Evolutionary conservation across 139 green algal genomes (phyloP).

Genomic region (Chlorella sorokiniana): DNA sequence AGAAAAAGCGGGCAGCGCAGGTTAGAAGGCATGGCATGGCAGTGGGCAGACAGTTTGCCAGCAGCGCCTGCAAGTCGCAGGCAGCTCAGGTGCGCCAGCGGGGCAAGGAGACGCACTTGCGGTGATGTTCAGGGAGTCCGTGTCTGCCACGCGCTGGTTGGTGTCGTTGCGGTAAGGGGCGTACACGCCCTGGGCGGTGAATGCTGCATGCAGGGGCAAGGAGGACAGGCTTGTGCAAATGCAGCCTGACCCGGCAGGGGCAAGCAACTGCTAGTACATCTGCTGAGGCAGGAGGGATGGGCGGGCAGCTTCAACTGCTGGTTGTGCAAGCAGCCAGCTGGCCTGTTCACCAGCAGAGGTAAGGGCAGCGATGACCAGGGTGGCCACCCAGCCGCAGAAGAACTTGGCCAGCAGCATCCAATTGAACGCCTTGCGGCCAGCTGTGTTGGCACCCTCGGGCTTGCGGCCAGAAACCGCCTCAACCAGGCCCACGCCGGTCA

Average conservation of each 20-base stretch:
- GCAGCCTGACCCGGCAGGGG: no score
- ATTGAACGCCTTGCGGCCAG: slow-evolving; percentile 49
- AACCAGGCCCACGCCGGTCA: slow-evolving; percentile 59
- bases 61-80: no score
- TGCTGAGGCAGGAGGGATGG: no score
- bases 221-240: no score
- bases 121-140: not conserved
- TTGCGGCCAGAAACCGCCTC: slow-evolving; percentile 44
- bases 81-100: not conserved
- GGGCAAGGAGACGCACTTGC: not conserved
- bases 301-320: no score
- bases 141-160: slow-evolving; percentile 3
- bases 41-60: not conserved
- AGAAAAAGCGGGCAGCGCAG: not conserved
- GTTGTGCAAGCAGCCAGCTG: no score
- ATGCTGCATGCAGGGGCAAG: no score
- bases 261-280: no score
- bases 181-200: slow-evolving; percentile 39
- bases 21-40: not conserved
- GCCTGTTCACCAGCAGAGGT: no score
- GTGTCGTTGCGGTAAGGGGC: not conserved
- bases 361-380: slow-evolving; percentile 33
- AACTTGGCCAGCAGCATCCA: slow-evolving; percentile 47
- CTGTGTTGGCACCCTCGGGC: not conserved
- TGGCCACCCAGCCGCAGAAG: slow-evolving; percentile 37